Percentiles rank a stretch among this genome's conserved stretches.
phyloP scores from a whole-genome alignment of 495 filamentous ascomycete genomes.

The Haplographium delicatum region DNA sequence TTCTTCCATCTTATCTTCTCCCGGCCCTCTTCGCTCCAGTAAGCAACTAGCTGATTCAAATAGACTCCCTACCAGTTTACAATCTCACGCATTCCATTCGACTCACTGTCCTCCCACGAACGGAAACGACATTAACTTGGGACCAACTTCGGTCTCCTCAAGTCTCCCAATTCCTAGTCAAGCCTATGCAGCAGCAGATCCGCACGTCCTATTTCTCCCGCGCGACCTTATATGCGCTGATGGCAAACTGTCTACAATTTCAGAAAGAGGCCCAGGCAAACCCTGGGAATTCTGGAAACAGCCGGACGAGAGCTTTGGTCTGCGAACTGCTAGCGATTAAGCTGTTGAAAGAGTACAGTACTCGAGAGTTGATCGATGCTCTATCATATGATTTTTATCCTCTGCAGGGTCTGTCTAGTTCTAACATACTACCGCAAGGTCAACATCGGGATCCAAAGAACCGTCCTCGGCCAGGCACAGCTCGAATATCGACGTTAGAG shows the following conservation, averaged over 20 bases:
- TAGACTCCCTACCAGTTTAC: slow-evolving; percentile 78
- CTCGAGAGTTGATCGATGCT: slow-evolving; percentile 83
- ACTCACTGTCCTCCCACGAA: slow-evolving; percentile 69
- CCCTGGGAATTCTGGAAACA: slow-evolving; percentile 76
- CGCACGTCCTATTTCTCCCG: slow-evolving; percentile 72
- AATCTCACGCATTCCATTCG: slow-evolving; percentile 85
- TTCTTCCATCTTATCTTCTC: slow-evolving; percentile 30
- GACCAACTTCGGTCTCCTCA: slow-evolving; percentile 92
- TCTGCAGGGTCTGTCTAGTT: slow-evolving; percentile 55
- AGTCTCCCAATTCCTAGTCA: slow-evolving; percentile 90
- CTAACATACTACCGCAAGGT: slow-evolving; percentile 25
- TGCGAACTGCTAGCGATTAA: slow-evolving; percentile 91
- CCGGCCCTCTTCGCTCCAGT: no score
- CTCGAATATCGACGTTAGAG: slow-evolving; percentile 83
- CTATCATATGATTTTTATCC: slow-evolving; percentile 93
- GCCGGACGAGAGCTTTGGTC: slow-evolving; percentile 75
- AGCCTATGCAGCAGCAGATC: slow-evolving; percentile 83
- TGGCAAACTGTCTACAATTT: slow-evolving; percentile 93
- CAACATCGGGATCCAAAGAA: slow-evolving; percentile 17
- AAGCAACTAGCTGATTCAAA: slow-evolving; percentile 5
- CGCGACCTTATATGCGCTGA: slow-evolving; percentile 80
- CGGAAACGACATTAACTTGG: slow-evolving; percentile 92
- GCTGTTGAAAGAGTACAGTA: slow-evolving; percentile 80
- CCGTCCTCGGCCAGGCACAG: slow-evolving; percentile 33
- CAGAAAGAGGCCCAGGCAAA: slow-evolving; percentile 75